Percentiles rank a stretch among this genome's conserved stretches.
phyloP scores from a whole-genome alignment of 805 yeast species.

The Torulaspora indica region DNA sequence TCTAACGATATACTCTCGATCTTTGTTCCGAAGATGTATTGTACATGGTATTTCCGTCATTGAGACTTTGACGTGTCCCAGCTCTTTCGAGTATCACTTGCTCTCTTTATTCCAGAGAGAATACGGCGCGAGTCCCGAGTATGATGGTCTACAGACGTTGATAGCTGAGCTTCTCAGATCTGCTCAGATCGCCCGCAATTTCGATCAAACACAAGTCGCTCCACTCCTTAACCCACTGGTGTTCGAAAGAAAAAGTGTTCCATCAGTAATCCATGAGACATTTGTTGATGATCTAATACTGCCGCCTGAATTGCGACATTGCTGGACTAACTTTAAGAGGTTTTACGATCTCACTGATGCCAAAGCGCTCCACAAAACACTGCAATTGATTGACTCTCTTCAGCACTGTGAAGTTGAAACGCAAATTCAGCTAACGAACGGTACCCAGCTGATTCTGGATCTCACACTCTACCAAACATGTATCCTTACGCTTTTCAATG shows the following conservation, averaged over 20 bases:
- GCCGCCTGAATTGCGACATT: constrained; percentile 18
- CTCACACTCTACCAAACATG: constrained; percentile 29
- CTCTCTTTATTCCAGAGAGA: constrained; percentile 1
- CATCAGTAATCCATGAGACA: constrained; percentile 15
- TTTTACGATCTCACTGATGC: constrained; percentile 11
- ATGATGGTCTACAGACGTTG: constrained; percentile 7
- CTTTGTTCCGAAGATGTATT: constrained; percentile 19
- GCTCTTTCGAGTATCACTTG: constrained; percentile 7
- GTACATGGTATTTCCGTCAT: constrained; percentile 11
- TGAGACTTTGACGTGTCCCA: constrained; percentile 4
- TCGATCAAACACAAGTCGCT: constrained; percentile 1
- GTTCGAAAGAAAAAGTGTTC: constrained; percentile 24
- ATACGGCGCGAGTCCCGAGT: constrained; percentile 10
- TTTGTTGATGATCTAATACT: constrained; percentile 9
- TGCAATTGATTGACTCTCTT: constrained; percentile 23
- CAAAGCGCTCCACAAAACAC: constrained; percentile 15
- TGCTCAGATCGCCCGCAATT: constrained; percentile 2
- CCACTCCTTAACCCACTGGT: constrained; percentile 16
- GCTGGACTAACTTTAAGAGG: constrained; percentile 18
- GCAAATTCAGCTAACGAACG: constrained; percentile 15
- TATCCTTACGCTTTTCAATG: constrained; percentile 27
- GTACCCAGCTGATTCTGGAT: constrained; percentile 19
- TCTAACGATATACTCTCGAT: constrained; percentile 12
- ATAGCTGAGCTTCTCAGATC: constrained; percentile 6
- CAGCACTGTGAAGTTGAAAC: constrained; percentile 32